phyloP scores from a whole-genome alignment of 2,329 filamentous ascomycete genomes.

The Penicillium sp. region DNA sequence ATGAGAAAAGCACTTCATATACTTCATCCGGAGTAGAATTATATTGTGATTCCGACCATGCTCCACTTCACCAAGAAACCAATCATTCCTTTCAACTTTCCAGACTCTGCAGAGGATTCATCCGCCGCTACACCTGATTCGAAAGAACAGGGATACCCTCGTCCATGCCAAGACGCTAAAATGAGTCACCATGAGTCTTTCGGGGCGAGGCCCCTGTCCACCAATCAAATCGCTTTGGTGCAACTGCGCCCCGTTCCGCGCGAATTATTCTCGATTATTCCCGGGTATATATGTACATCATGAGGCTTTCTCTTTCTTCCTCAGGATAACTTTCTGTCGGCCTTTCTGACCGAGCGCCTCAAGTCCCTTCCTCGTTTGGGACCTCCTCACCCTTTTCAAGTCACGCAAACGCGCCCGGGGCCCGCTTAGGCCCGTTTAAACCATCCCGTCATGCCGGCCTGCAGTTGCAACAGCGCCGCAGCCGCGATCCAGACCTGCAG shows the following conservation, averaged over 20 bases:
- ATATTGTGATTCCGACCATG: too few relatives aligned
- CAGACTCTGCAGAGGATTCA: too few relatives aligned
- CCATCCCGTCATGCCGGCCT: slow-evolving; percentile 24
- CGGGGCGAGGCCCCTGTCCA: background rate
- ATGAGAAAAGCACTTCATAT: too few relatives aligned
- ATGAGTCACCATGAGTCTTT: slow-evolving; percentile 27
- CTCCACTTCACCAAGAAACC: too few relatives aligned
- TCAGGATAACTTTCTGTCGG: slow-evolving; percentile 20
- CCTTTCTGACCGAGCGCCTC: slow-evolving; percentile 13
- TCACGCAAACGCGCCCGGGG: slow-evolving; percentile 16
- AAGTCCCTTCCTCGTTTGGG: slow-evolving; percentile 1
- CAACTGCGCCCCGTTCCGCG: slow-evolving; percentile 3
- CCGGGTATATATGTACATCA: background rate
- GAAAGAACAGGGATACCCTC: slow-evolving; percentile 5
- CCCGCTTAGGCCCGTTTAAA: slow-evolving; percentile 24
- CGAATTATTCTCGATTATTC: slow-evolving; percentile 10
- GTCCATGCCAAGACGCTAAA: slow-evolving; percentile 15
- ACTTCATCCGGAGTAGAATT: too few relatives aligned
- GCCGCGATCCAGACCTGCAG: slow-evolving; percentile 10
- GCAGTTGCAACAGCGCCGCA: slow-evolving; percentile 17
- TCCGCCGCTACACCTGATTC: background rate
- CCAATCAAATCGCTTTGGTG: slow-evolving; percentile 13
- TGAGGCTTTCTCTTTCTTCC: slow-evolving; percentile 16
- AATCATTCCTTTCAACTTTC: too few relatives aligned
- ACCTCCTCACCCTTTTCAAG: background rate